Evolutionary conservation across 2,329 filamentous ascomycete genomes (phyloP), one percentile per base, ranked within the genome.

Genomic region (Escovopsis weberi): DNA sequence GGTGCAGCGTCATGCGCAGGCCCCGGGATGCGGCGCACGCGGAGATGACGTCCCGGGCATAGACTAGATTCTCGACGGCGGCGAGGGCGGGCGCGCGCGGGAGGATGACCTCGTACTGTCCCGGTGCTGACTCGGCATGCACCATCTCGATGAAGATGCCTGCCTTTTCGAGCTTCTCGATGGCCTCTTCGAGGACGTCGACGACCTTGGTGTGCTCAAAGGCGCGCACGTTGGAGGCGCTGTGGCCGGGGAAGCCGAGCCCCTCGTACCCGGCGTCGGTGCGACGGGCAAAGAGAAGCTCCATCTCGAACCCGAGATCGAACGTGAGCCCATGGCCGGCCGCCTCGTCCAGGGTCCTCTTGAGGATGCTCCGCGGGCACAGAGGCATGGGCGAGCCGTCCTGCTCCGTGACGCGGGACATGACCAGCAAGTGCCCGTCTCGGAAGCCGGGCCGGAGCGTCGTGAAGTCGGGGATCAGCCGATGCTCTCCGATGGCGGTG

Each of bases 101-200:
- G 0, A 91, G 69, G 2, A 87, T 66, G 43, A 93, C 74, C 58
- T 89, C 84, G 58, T 83, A 91, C 56, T 91, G 85, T 1, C 83
- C 82, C 0, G 72, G 69, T 1, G 80, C 76, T 36, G 74, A 77
- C 57, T 91, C 85, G 0, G 85, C 67, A 51, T 93, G 85, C 52
- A 86, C 73, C 59, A 85, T 76, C 47, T 86, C 75, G 8, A 87
- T 63, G 26, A 74, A 61, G 40, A 91, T 81, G 28, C 73, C 80
- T 11, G 78, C 72, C 0, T 64, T 59, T 2, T 69, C 69, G 1
- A 93, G 69, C 2, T 65, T 63, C 1, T 70, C 65, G 4, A 78
- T 69, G 19, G 88, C 82, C 39, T 82, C 75, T 34, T 79, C 75
- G 2, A 87, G 62, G 12, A 84, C 68, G 1, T 70, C 65, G 0